These are phyloP conservation scores for Paracorniculantispora psalliotae DNA, from an alignment of 2,329 filamentous ascomycete species.

Conservation along the genomic window DNA sequence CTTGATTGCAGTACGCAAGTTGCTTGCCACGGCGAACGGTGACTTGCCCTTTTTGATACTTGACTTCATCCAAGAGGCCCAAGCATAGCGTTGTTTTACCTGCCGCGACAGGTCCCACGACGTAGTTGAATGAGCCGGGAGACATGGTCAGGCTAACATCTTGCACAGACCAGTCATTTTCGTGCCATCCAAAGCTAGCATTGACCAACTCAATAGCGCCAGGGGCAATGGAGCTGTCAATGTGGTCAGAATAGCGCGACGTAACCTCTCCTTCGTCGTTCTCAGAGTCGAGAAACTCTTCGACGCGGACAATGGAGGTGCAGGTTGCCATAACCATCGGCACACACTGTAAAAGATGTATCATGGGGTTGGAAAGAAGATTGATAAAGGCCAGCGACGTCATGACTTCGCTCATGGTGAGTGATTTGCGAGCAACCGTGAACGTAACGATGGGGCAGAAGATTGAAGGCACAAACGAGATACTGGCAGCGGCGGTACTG, in stretches of 20 bases:
- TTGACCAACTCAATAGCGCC: not conserved
- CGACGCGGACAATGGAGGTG: not conserved
- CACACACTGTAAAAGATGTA: constrained; percentile 9
- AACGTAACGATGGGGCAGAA: constrained; percentile 31
- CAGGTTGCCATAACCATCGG: not conserved
- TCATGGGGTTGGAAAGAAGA: constrained; percentile 23
- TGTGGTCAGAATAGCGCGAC: not conserved
- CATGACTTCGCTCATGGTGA: constrained; percentile 24
- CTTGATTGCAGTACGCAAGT: constrained; percentile 21
- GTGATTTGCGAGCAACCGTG: constrained; percentile 17
- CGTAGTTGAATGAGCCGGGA: not conserved
- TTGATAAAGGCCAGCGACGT: constrained; percentile 26
- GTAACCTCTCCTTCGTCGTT: not conserved
- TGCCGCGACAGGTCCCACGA: constrained; percentile 27
- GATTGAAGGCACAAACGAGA: constrained; percentile 26
- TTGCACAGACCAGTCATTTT: not conserved
- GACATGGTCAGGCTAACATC: not conserved
- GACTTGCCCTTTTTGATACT: not conserved
- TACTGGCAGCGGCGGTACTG: constrained; percentile 21
- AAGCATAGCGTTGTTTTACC: constrained; percentile 20
- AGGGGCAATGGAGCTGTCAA: not conserved
- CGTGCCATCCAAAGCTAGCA: not conserved
- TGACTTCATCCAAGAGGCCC: constrained; percentile 1
- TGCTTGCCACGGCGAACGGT: not conserved
- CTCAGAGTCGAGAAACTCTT: constrained; percentile 2